phyloP scores from a whole-genome alignment of 768 basidiomycete species.

The Thelephora aurantiotincta region DNA sequence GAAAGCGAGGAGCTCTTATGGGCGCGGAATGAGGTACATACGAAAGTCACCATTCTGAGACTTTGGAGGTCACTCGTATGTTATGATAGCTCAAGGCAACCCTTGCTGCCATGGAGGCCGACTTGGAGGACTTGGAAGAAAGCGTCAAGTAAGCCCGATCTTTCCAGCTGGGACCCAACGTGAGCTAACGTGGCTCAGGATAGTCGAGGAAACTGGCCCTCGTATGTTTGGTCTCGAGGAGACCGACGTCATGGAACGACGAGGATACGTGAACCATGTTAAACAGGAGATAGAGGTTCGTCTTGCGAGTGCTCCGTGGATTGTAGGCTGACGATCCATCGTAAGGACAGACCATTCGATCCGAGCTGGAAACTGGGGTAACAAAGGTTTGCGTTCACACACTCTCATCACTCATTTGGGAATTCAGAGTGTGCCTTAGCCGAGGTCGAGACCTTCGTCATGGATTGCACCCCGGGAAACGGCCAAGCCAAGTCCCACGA shows the following conservation, averaged over 20 bases:
- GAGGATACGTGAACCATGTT: conserved; percentile 65
- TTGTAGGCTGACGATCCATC: background rate
- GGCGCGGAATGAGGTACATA: conserved; percentile 61
- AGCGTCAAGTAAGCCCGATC: conserved; percentile 58
- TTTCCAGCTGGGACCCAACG: background rate
- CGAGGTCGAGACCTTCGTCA: conserved; percentile 13
- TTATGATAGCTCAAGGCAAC: conserved; percentile 47
- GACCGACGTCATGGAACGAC: conserved; percentile 57
- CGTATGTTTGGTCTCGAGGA: conserved; percentile 75
- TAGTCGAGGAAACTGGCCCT: conserved; percentile 77
- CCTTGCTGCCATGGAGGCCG: conserved; percentile 66
- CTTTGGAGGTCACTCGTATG: background rate
- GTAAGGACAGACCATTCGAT: conserved; percentile 64
- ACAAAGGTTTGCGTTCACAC: conserved; percentile 10
- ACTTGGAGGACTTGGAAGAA: conserved; percentile 87
- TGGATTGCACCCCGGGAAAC: conserved; percentile 7
- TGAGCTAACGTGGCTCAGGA: conserved; percentile 27
- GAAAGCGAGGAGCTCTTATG: conserved; percentile 73
- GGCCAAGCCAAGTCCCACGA: background rate
- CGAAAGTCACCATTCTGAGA: background rate
- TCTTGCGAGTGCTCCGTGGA: conserved; percentile 2
- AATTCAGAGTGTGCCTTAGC: background rate
- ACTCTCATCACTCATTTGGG: background rate
- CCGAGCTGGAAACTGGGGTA: conserved; percentile 29
- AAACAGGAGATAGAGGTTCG: conserved; percentile 69